Evolutionary conservation across 179 eudicot species (phyloP), one percentile per base, ranked within the genome.

Genomic region (Silene coronaria): DNA sequence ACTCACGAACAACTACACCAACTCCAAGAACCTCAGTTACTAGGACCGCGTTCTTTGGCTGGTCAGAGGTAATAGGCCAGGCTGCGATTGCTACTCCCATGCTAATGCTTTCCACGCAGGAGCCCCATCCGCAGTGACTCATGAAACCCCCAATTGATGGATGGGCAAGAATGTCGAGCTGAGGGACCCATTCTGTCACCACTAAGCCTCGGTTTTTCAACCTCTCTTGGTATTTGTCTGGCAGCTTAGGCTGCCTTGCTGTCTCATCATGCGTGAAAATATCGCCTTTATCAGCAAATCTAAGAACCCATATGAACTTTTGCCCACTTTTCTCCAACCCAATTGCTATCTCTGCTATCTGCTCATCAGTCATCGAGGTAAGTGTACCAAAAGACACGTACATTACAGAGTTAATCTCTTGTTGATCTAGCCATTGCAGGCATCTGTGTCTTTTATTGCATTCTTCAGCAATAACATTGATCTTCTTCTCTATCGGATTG

Each of bases 11-110:
- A 24, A 63, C 32, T 27, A 63, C n/a, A 23, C 67, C 67, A 28
- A 63, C 67, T 23, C 67, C 36, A 63, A 63, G 67, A 21, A 63
- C 67, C 34, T 63, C 67, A 28, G 67, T 63, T 28, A 63, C 67
- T 3, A 63, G 27, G 17, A 24, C 1, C n/a, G 67, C 67, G 34
- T 63, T 42, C 48, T 42, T 42, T 42, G 48, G 48, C 48, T 42
- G 48, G 48, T 42, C 48, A 42, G 48, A 10, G 48, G 48, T 42
- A 3, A 42, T 9, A 42, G 48, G 48, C 48, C 48, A 42, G 48
- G 48, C 48, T 42, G 48, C 48, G 14, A 42, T 42, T 42, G 48
- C 48, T 42, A 42, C 48, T 42, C 48, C 13, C 48, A 42, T 42
- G 48, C 48, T 42, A 11, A 42, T 42, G 48, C 48, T 42, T 11